phyloP scores from a whole-genome alignment of 305 asterid species.

The Lippia alba region DNA sequence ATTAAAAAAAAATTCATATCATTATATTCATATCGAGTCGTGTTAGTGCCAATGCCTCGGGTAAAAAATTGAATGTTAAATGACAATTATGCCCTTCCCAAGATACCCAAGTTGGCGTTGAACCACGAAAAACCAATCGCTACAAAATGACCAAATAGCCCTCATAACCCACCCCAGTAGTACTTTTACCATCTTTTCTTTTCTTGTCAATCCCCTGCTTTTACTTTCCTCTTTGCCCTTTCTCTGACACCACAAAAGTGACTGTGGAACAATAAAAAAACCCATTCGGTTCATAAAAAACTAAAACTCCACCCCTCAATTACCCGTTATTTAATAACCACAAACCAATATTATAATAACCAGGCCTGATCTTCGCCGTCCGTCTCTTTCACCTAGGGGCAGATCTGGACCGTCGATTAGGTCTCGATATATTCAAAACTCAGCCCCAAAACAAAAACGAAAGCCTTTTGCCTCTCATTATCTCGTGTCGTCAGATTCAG shows the following conservation, averaged over 20 bases:
- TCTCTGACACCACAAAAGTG: conserved; percentile 33
- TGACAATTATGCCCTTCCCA: conserved; percentile 7
- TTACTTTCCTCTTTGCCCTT: conserved; percentile 14
- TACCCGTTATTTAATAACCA: conserved; percentile 33
- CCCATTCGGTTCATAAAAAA: conserved; percentile 37
- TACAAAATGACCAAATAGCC: conserved; percentile 25
- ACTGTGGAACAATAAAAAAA: conserved; percentile 27
- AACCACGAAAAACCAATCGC: not conserved
- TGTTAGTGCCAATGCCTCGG: no score
- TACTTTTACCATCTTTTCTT: conserved; percentile 16
- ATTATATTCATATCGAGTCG: no score
- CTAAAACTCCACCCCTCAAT: not conserved
- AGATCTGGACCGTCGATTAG: conserved; percentile 28
- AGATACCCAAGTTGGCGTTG: conserved; percentile 12
- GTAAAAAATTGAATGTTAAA: not conserved
- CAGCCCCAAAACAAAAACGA: conserved; percentile 34
- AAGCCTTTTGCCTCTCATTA: conserved; percentile 32
- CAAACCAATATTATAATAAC: not conserved
- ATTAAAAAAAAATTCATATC: no score
- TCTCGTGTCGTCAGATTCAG: conserved; percentile 53
- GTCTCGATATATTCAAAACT: conserved; percentile 43
- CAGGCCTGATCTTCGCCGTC: conserved; percentile 20
- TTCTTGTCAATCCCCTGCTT: conserved; percentile 18
- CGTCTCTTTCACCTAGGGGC: not conserved
- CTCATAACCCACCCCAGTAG: conserved; percentile 14